Evolutionary conservation across 768 basidiomycete genomes (phyloP), one percentile per base, ranked within the genome.

Genomic region (Agaricus bisporus): DNA sequence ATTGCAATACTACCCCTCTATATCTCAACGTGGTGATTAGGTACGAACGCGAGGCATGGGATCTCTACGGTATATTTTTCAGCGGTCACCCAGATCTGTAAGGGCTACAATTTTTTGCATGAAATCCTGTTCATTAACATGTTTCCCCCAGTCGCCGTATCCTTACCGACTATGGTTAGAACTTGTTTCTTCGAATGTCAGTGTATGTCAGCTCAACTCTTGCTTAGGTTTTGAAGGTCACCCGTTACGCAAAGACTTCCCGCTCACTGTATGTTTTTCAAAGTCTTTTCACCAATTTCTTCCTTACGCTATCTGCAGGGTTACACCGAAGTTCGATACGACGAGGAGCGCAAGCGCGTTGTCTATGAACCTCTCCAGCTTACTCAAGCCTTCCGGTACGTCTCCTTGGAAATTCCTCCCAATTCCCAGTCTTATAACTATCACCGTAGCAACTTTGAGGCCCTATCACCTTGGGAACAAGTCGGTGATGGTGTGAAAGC

Each of bases 11-110:
- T 22, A 32, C 14, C n/a, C 32, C 32, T 32, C 11, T 32, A 32
- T 32, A 1, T 4, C 17, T 12, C 26, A 48, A 39, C 49, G 4
- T 45, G 47, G 38, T 45, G 25, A 36, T 22, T 55, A 91, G 88
- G 88, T 98, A 97, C 67, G 97, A 99, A 71, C 80, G 97, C 55
- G 97, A 99, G 70, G 86, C 90, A 26, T 99, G 95, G 95, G 97
- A 99, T 73, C 79, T 99, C 70, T 99, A 76, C 65, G 97, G 97
- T 42, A 88, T 99, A 44, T 97, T 93, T 78, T 99, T 99, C 77
- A 83, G 83, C 57, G 88, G 84, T 46, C 97, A 99, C 70, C 97
- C 97, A 18, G 97, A 99, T 69, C 79, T 99, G 88, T 94, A 65
- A 62, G 91, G 11, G 11, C 1, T 32, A 8, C 81, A 15, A 29